Percentiles rank a stretch among this genome's conserved stretches.
Conservation (phyloP, 2,329 filamentous ascomycete species). For the Diaporthe citrichinensis region DNA sequence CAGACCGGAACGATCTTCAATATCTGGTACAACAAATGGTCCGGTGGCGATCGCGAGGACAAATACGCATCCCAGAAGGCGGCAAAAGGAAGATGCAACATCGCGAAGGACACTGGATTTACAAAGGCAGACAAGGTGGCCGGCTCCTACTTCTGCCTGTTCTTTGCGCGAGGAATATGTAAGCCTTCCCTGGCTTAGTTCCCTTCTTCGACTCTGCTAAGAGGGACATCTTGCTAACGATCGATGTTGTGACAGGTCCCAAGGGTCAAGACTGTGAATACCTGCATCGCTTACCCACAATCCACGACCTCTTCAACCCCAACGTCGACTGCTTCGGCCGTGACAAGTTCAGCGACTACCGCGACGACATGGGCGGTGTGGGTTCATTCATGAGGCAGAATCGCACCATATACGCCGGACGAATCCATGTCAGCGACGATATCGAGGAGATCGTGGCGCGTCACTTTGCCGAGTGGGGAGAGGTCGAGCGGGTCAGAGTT, state of each 20-base stretch:
- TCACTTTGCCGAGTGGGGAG: slow-evolving; percentile 97
- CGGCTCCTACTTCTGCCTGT: slow-evolving; percentile 92
- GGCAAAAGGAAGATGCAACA: slow-evolving; percentile 88
- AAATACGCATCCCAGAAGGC: slow-evolving; percentile 87
- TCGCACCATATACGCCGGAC: slow-evolving; percentile 90
- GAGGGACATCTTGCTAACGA: slow-evolving; percentile 10
- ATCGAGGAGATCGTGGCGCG: slow-evolving; percentile 96
- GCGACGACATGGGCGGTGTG: slow-evolving; percentile 98
- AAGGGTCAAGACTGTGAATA: slow-evolving; percentile 96
- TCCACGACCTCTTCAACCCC: slow-evolving; percentile 91
- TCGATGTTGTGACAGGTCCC: slow-evolving; percentile 60
- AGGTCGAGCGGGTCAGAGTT: slow-evolving; percentile 89
- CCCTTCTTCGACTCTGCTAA: slow-evolving; percentile 69
- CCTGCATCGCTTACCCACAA: slow-evolving; percentile 86
- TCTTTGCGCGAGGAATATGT: slow-evolving; percentile 86
- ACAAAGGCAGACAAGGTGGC: slow-evolving; percentile 82
- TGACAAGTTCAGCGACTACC: slow-evolving; percentile 92
- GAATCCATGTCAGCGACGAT: slow-evolving; percentile 96
- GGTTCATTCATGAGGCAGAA: slow-evolving; percentile 96
- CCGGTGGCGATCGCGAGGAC: slow-evolving; percentile 93
- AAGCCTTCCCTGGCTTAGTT: slow-evolving; percentile 66
- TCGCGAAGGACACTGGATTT: slow-evolving; percentile 84
- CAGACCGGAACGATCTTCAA: slow-evolving; percentile 98
- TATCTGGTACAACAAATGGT: slow-evolving; percentile 99
- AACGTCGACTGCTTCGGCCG: slow-evolving; percentile 96